Conservation (phyloP, 345 rosid species). For the Eucalyptus victrix region DNA sequence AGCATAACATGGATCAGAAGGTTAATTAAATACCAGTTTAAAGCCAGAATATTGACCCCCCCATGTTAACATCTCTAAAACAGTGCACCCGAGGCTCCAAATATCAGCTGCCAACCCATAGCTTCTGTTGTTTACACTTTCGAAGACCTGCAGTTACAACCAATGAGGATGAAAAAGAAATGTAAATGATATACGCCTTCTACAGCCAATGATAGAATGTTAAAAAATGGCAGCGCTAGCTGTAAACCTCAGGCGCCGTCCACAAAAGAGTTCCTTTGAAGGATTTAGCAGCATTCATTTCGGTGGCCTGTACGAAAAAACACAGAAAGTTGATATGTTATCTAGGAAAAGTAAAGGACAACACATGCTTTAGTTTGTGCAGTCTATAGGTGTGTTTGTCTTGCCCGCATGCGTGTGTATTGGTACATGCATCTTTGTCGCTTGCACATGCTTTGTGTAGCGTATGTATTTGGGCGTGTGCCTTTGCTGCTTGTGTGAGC, state of each 20-base stretch:
- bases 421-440: not conserved
- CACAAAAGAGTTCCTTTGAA: slow-evolving; percentile 71
- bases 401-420: not conserved
- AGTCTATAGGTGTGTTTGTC: not conserved
- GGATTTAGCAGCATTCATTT: slow-evolving; percentile 43
- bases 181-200: not conserved
- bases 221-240: not conserved
- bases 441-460: not conserved
- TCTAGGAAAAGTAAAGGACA: not conserved
- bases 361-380: not conserved
- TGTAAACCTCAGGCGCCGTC: slow-evolving; percentile 90
- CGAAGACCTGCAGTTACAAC: slow-evolving; percentile 41
- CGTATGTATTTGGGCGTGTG: no score
- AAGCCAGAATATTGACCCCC: slow-evolving; percentile 39
- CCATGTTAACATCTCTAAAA: slow-evolving; percentile 66
- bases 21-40: slow-evolving; percentile 26
- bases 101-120: slow-evolving; percentile 74
- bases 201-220: not conserved
- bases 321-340: not conserved
- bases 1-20: not conserved
- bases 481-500: no score
- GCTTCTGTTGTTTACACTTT: slow-evolving; percentile 26
- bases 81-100: slow-evolving; percentile 92
- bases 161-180: not conserved
- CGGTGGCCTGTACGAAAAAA: not conserved